These are phyloP conservation scores for Spathaspora passalidarum DNA, from an alignment of 805 yeast species.

Conservation along the genomic window DNA sequence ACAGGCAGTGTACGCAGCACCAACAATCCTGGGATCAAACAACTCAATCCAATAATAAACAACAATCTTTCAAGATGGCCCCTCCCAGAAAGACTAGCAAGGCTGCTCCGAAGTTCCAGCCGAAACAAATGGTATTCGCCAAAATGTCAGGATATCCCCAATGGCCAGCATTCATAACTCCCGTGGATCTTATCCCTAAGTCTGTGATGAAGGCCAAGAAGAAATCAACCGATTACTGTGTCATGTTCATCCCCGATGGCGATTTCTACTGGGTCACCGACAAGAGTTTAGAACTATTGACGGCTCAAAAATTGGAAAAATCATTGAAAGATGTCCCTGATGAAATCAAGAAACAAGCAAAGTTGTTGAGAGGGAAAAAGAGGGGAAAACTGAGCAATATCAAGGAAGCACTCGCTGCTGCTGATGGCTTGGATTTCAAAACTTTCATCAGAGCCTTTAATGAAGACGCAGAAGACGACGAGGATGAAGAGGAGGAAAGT, in stretches of 20 bases:
- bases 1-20: too few species aligned
- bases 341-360: slow-evolving; percentile 10
- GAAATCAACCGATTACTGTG: slow-evolving; percentile 37
- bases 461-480: slow-evolving; percentile 21
- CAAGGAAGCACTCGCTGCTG: slow-evolving; percentile 37
- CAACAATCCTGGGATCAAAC: too few species aligned
- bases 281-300: slow-evolving; percentile 30
- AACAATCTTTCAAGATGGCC: background rate
- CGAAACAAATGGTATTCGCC: slow-evolving; percentile 42
- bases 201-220: slow-evolving; percentile 34
- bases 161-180: slow-evolving; percentile 52
- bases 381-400: slow-evolving; percentile 28
- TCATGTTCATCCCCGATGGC: slow-evolving; percentile 45
- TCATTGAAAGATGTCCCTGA: slow-evolving; percentile 12
- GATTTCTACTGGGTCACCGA: slow-evolving; percentile 45
- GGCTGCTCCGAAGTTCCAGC: slow-evolving; percentile 16
- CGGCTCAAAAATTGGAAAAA: slow-evolving; percentile 27
- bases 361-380: slow-evolving; percentile 18
- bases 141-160: slow-evolving; percentile 44
- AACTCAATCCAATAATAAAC: too few species aligned
- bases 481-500: slow-evolving; percentile 16
- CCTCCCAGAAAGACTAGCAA: slow-evolving; percentile 23
- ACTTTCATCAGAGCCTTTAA: slow-evolving; percentile 26
- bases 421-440: slow-evolving; percentile 35
- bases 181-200: slow-evolving; percentile 33